Conservation (phyloP, 148 eudicot genomes). For the Rhododendron williamsianum region DNA sequence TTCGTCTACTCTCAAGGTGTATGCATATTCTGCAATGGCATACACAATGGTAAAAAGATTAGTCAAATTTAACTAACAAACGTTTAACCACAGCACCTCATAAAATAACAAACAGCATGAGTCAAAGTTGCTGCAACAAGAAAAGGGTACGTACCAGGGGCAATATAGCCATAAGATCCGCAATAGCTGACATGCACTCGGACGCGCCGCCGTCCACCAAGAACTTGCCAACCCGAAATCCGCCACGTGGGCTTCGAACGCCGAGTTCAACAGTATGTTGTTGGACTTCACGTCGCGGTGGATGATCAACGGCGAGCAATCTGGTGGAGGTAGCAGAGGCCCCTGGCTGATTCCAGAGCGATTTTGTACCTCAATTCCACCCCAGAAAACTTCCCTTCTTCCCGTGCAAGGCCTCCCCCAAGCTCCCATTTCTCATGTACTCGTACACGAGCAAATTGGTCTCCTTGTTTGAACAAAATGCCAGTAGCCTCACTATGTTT, state of each 20-base stretch:
- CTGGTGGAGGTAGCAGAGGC: conserved; percentile 94
- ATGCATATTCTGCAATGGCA: conserved; percentile 67
- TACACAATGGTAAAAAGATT: not conserved
- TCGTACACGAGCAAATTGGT: conserved; percentile 76
- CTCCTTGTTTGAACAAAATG: conserved; percentile 80
- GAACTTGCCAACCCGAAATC: conserved; percentile 96
- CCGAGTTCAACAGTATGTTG: conserved; percentile 62
- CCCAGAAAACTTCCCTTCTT: conserved; percentile 68
- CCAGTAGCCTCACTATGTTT: conserved; percentile 74
- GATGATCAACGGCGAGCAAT: conserved; percentile 83
- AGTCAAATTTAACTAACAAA: too few species aligned
- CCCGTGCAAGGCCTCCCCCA: conserved; percentile 87
- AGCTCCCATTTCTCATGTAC: conserved; percentile 95
- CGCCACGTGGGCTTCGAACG: conserved; percentile 93
- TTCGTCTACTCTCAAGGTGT: conserved; percentile 78
- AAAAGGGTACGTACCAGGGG: conserved; percentile 59
- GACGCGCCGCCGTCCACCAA: conserved; percentile 63
- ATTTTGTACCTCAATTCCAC: conserved; percentile 90
- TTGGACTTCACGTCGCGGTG: conserved; percentile 94
- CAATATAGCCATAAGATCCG: conserved; percentile 98
- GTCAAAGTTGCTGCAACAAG: not conserved
- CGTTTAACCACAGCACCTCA: not conserved
- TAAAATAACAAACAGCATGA: not conserved
- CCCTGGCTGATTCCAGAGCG: conserved; percentile 74
- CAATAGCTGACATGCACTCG: conserved; percentile 88